Percentiles rank a stretch among this genome's conserved stretches.
Evolutionary conservation across 1,284 basidiomycete genomes (phyloP).

Genomic region (Sphagnurus paluster): DNA sequence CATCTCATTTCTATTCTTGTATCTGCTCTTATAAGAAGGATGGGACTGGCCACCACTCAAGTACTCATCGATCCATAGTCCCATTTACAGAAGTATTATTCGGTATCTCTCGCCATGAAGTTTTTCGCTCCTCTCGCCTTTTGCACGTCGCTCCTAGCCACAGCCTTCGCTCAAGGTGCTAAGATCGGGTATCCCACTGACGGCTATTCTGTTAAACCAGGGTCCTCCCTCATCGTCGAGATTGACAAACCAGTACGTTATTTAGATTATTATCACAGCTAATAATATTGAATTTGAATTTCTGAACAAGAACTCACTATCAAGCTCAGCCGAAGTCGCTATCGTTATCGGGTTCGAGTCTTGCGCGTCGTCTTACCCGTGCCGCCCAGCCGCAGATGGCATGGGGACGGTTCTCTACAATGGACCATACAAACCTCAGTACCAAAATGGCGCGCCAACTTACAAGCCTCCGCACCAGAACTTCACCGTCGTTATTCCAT

Average conservation of each 20-base stretch:
- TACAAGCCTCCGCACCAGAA: slow-evolving; percentile 47
- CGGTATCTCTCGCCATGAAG: slow-evolving; percentile 12
- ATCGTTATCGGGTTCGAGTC: slow-evolving; percentile 41
- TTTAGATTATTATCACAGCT: background rate
- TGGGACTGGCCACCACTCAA: too few species aligned
- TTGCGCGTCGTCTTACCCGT: slow-evolving; percentile 34
- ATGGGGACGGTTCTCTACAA: slow-evolving; percentile 46
- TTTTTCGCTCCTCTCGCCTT: slow-evolving; percentile 19
- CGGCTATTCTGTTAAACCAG: slow-evolving; percentile 33
- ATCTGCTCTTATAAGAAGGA: background rate
- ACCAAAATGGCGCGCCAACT: slow-evolving; percentile 21
- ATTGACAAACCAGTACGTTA: slow-evolving; percentile 44
- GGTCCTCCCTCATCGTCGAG: slow-evolving; percentile 39
- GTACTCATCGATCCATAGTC: too few species aligned
- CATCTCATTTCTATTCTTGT: slow-evolving; percentile 8
- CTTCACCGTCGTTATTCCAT: slow-evolving; percentile 48
- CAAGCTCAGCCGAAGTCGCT: slow-evolving; percentile 40
- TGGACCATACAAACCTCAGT: slow-evolving; percentile 42
- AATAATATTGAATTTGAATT: background rate
- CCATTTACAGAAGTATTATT: too few species aligned
- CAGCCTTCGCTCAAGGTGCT: slow-evolving; percentile 37
- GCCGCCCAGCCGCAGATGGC: slow-evolving; percentile 28
- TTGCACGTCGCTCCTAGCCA: slow-evolving; percentile 7
- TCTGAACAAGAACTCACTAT: slow-evolving; percentile 36
- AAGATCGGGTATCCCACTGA: slow-evolving; percentile 37